phyloP scores from a whole-genome alignment of 306 rosid genomes.

The Alnus rubra region DNA sequence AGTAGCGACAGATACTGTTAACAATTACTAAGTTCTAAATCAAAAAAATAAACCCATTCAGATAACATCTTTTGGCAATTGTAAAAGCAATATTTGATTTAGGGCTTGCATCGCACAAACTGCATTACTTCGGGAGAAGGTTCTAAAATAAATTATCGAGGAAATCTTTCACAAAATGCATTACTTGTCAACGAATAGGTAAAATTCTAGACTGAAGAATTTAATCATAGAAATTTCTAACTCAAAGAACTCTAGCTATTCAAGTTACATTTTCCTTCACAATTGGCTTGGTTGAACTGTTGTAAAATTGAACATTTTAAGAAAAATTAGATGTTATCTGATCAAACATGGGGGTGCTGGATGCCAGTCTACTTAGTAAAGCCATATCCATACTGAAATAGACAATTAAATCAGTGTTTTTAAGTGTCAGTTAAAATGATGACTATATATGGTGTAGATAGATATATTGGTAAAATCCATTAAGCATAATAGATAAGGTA shows the following conservation, averaged over 20 bases:
- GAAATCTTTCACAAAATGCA: neutral
- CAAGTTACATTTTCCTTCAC: neutral
- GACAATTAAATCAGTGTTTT: neutral
- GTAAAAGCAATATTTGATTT: neutral
- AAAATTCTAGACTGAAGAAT: neutral
- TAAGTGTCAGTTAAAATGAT: neutral
- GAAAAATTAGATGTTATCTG: neutral
- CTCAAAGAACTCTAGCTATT: neutral
- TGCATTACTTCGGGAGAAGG: neutral
- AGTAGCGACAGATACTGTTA: neutral
- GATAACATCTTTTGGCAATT: neutral
- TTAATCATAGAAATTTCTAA: neutral
- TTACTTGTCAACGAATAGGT: neutral
- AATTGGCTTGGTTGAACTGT: neutral
- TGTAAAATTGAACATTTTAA: neutral
- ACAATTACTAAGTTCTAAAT: neutral
- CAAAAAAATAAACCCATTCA: neutral
- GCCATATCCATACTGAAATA: neutral
- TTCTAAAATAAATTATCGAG: neutral
- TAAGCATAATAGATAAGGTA: neutral
- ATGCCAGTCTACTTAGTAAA: neutral
- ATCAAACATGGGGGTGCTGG: neutral
- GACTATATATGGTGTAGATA: neutral
- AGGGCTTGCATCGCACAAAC: neutral
- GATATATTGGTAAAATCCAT: neutral